Percentiles rank a stretch among this genome's conserved stretches.
These are phyloP conservation scores for Wallacemonas sp. DNA, from an alignment of 208 protist species.

Conservation along the genomic window DNA sequence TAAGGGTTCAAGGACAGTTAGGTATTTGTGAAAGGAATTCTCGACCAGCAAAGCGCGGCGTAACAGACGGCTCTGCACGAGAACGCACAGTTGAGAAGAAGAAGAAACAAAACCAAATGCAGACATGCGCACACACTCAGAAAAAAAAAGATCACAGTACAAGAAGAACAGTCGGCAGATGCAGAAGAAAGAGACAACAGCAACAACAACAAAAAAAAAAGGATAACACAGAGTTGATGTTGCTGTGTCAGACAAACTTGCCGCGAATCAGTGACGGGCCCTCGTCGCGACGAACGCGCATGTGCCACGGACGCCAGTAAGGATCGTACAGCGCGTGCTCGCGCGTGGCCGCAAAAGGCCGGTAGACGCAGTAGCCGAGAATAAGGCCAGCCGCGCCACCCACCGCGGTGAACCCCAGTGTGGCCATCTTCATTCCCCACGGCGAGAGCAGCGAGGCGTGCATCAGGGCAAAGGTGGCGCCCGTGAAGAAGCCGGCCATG, in stretches of 20 bases:
- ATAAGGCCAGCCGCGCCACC: slow-evolving; percentile 36
- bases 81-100: too few relatives aligned
- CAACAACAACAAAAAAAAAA: too few relatives aligned
- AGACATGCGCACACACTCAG: background rate
- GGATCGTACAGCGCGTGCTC: slow-evolving; percentile 69
- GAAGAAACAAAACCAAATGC: background rate
- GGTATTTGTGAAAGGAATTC: too few relatives aligned
- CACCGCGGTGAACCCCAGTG: slow-evolving; percentile 30
- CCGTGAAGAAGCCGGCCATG: slow-evolving; percentile 47
- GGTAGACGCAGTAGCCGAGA: slow-evolving; percentile 67
- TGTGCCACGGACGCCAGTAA: slow-evolving; percentile 83
- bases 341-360: slow-evolving; percentile 54
- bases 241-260: slow-evolving; percentile 71
- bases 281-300: slow-evolving; percentile 38
- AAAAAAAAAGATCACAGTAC: background rate
- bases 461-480: slow-evolving; percentile 47
- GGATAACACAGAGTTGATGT: too few relatives aligned
- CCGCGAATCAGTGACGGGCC: slow-evolving; percentile 72
- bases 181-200: too few relatives aligned
- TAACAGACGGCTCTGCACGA: too few relatives aligned
- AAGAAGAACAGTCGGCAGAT: background rate
- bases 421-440: slow-evolving; percentile 54
- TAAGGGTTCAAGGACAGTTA: too few relatives aligned
- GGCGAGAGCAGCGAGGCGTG: slow-evolving; percentile 57
- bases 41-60: too few relatives aligned